A percentile compares a stretch with the other conserved stretches of the same genome.
Conservation (phyloP, 257 asterid species). For the Vinca minor region DNA sequence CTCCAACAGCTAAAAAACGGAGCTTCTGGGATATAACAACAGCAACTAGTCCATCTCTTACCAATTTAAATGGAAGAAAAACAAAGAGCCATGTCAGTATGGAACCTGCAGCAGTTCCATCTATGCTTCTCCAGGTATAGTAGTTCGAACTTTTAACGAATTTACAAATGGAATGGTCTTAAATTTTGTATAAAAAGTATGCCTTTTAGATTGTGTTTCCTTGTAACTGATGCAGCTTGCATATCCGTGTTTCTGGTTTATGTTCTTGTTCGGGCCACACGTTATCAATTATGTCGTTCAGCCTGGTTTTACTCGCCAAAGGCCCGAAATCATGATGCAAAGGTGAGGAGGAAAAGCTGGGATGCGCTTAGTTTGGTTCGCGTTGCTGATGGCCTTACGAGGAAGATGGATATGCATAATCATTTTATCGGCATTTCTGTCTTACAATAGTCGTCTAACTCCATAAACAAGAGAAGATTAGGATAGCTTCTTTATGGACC, state of each 20-base stretch:
- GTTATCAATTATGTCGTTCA: slow-evolving; percentile 23
- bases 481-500: not conserved
- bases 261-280: slow-evolving; percentile 26
- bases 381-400: slow-evolving; percentile 3
- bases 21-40: slow-evolving; percentile 59
- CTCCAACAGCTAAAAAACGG: slow-evolving; percentile 48
- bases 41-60: slow-evolving; percentile 51
- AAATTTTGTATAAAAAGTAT: not conserved
- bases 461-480: slow-evolving; percentile 5
- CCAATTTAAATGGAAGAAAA: slow-evolving; percentile 44
- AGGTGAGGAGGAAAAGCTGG: not conserved
- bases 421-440: slow-evolving; percentile 3
- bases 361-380: no score
- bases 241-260: slow-evolving; percentile 31
- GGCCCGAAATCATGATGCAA: slow-evolving; percentile 32
- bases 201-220: slow-evolving; percentile 21
- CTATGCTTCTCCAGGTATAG: slow-evolving; percentile 60
- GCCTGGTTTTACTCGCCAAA: slow-evolving; percentile 62
- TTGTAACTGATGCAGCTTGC: slow-evolving; percentile 38
- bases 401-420: slow-evolving; percentile 3
- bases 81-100: slow-evolving; percentile 43
- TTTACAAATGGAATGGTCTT: not conserved
- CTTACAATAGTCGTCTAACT: not conserved
- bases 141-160: not conserved
- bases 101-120: slow-evolving; percentile 38